Evolutionary conservation across 192 early-diverging fungal species (phyloP), one percentile per base, ranked within the genome.

Genomic region (Lobulomyces angularis): DNA sequence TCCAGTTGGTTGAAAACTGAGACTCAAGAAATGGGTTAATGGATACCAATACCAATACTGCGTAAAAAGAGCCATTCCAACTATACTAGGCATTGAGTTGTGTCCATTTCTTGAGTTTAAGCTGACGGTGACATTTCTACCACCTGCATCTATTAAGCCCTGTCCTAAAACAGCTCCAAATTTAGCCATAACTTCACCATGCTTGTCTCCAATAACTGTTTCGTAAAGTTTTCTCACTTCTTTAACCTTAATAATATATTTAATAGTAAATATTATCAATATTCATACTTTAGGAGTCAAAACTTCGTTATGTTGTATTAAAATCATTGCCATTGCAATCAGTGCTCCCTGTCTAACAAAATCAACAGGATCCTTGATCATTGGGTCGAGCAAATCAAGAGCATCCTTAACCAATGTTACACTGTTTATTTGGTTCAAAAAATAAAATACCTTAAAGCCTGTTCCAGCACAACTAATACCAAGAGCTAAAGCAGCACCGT

Each of bases 11-110:
- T 79, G 84, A 53, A 99, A 94, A 5, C 93, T 69, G 60, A 99
- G 73, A 39, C 83, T 74, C 45, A 99, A 53, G 57, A 99, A 96
- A 65, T 96, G 95, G 21, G 84, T 82, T 51, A 97, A 62, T 27
- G 95, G 95, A 67, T 84, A 96, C 95, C 95, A 99, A 75, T 90
- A 91, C 95, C 95, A 99, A 62, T 94, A 96, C 66, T 99, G 92
- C 18, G 90, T 88, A 50, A 99, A 99, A 23, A 99, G 71, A 7
- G 88, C 86, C 81, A 93, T 91, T 17, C 95, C 95, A n/a, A 89
- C 91, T 53, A 95, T 86, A 16, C 93, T 86, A n/a, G 82, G 73
- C 72, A 90, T 92, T 51, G 87, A 86, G 16, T 80, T 72, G 54
- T 90, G 80, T 0, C 88, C 91, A 22, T 85, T 85, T n/a, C 59